Percentiles rank a stretch among this genome's conserved stretches.
Conservation (phyloP, 2,329 filamentous ascomycete genomes). For the Xylariomycetidae sp. region DNA sequence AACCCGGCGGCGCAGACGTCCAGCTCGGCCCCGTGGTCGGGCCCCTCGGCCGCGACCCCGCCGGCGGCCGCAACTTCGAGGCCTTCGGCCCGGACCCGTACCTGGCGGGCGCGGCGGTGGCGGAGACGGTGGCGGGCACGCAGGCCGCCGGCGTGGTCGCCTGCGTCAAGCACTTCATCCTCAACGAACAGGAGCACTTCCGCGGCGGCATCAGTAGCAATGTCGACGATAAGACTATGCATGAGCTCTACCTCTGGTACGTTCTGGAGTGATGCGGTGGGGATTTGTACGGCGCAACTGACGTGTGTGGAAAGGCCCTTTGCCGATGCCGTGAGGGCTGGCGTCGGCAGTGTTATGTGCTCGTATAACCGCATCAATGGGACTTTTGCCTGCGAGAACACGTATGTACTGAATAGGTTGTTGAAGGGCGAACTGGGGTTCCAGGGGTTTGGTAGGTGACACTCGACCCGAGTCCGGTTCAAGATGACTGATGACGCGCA, state of each 20-base stretch:
- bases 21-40: conserved; percentile 57
- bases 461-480: too few relatives aligned
- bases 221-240: conserved; percentile 65
- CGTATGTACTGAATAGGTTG: conserved; percentile 64
- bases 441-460: conserved; percentile 60
- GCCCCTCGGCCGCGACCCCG: conserved; percentile 59
- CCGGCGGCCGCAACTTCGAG: conserved; percentile 67
- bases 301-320: conserved; percentile 65
- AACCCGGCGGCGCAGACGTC: conserved; percentile 42
- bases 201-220: conserved; percentile 35
- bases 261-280: too few relatives aligned
- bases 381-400: conserved; percentile 73
- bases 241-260: conserved; percentile 64
- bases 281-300: too few relatives aligned
- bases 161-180: conserved; percentile 66
- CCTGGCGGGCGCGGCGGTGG: conserved; percentile 64
- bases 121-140: conserved; percentile 68
- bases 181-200: conserved; percentile 54
- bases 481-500: conserved; percentile 2
- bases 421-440: conserved; percentile 76
- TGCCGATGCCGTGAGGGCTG: conserved; percentile 62
- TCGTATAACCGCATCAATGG: conserved; percentile 75
- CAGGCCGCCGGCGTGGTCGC: conserved; percentile 74
- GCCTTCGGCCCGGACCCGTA: conserved; percentile 67
- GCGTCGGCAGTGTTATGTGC: conserved; percentile 58